These are phyloP conservation scores for Coemansia sp. DNA, from an alignment of 192 early-diverging fungal genomes.

Conservation along the genomic window DNA sequence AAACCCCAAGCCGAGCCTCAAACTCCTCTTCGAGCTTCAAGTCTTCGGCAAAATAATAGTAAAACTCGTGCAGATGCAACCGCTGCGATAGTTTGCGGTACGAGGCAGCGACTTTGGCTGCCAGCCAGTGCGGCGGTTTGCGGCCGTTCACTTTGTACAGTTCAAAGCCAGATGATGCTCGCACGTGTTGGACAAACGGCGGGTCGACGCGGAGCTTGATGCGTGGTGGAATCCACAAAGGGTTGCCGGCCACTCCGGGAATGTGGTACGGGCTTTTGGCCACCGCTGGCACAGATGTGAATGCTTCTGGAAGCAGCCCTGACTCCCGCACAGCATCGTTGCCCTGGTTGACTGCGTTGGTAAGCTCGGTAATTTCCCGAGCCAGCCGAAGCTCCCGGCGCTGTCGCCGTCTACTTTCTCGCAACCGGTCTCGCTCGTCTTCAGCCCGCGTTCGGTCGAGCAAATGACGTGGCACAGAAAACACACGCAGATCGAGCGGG, in stretches of 20 bases:
- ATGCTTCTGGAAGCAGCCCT: constrained; percentile 39
- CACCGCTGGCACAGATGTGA: constrained; percentile 17
- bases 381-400: constrained; percentile 12
- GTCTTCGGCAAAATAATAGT: constrained; percentile 35
- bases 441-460: constrained; percentile 20
- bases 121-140: constrained; percentile 50
- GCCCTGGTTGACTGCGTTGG: constrained; percentile 25
- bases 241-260: constrained; percentile 34
- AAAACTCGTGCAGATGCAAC: constrained; percentile 38
- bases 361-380: constrained; percentile 17
- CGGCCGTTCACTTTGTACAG: constrained; percentile 39
- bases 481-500: constrained; percentile 37
- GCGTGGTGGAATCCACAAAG: constrained; percentile 41
- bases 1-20: constrained; percentile 40
- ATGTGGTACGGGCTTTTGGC: constrained; percentile 13
- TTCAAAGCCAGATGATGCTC: constrained; percentile 40
- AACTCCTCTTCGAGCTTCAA: constrained; percentile 50
- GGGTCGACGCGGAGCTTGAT: constrained; percentile 30
- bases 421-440: constrained; percentile 11
- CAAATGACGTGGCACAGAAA: constrained; percentile 24
- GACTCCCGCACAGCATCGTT: constrained; percentile 16
- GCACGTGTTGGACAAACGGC: constrained; percentile 47
- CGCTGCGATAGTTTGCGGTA: constrained; percentile 16
- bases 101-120: constrained; percentile 19
- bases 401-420: constrained; percentile 2